Evolutionary conservation across 768 basidiomycete species (phyloP).

Genomic region (Lentinula boryana): DNA sequence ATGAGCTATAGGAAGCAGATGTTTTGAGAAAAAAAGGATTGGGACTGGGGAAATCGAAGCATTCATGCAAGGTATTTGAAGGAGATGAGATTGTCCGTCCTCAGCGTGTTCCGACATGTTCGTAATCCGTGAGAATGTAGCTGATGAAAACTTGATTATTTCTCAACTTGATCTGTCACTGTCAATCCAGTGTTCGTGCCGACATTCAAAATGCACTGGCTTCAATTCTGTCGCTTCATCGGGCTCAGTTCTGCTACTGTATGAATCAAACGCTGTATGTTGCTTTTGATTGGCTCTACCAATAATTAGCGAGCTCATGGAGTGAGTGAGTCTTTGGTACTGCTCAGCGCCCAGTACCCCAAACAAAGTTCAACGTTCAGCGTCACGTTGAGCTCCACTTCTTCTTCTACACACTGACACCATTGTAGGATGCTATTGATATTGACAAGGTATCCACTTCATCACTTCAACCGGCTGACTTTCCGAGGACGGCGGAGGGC

Average conservation of each 20-base stretch:
- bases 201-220: neutral
- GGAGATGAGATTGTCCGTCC: neutral
- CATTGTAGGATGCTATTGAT: neutral
- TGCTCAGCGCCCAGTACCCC: neutral
- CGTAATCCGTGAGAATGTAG: neutral
- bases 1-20: neutral
- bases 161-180: neutral
- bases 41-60: conserved; percentile 1
- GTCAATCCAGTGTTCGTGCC: neutral
- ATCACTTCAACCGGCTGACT: neutral
- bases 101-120: conserved; percentile 4
- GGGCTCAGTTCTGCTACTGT: neutral
- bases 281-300: neutral
- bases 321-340: neutral
- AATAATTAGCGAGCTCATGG: neutral
- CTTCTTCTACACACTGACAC: neutral
- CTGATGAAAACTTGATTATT: neutral
- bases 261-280: neutral
- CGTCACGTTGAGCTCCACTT: neutral
- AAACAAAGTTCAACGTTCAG: neutral
- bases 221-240: neutral
- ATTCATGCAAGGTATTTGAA: conserved; percentile 6
- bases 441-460: neutral
- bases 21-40: neutral
- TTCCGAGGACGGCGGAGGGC: neutral